Evolutionary conservation across 2,329 filamentous ascomycete species (phyloP), one percentile per base, ranked within the genome.

Genomic region (Conoideocrella luteorostrata): DNA sequence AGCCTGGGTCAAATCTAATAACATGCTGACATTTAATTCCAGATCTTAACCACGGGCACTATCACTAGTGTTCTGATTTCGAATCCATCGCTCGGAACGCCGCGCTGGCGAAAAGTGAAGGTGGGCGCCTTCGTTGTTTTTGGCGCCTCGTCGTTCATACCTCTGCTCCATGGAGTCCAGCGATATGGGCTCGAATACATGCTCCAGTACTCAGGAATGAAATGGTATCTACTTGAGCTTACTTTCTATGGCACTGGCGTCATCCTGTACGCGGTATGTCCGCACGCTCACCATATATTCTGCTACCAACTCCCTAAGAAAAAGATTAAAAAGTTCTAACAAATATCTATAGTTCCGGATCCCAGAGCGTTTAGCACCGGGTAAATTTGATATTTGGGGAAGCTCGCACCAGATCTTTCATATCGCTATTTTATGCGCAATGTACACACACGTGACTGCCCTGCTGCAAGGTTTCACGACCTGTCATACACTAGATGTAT

Each of bases 391-490:
- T 64, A 84, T 94, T 33, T 84, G 84, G 75, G 88, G 88, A 17
- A 87, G 82, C 59, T 93, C 86, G 18, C 89, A 95, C 64, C 89
- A 95, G 67, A 82, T 95, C 48, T 95, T 96, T 61, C 89, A 95
- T 66, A 70, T 91, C 30, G 71, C 26, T 7, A 50, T 51, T 18
- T 41, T 52, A 34, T 49, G 47, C 22, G 49, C 51, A 11, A 49
- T 50, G 42, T 49, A 45, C 24, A 45, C 47, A 42, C 43, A 52
- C n/a, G 43, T 43, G 21, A 44, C 39, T 46, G 48, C 46, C 22
- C 41, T 50, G 29, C 37, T 46, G 44, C 50, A 50, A 41, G 42
- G 41, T 26, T 48, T 52, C 46, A 49, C 46, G 41, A 41, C 48
- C 22, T 48, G 44, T 21, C 48, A 47, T 46, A 47, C 46, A 41